Conservation (phyloP, 1,284 basidiomycete species). For the Cutaneotrichosporon mucoides region DNA sequence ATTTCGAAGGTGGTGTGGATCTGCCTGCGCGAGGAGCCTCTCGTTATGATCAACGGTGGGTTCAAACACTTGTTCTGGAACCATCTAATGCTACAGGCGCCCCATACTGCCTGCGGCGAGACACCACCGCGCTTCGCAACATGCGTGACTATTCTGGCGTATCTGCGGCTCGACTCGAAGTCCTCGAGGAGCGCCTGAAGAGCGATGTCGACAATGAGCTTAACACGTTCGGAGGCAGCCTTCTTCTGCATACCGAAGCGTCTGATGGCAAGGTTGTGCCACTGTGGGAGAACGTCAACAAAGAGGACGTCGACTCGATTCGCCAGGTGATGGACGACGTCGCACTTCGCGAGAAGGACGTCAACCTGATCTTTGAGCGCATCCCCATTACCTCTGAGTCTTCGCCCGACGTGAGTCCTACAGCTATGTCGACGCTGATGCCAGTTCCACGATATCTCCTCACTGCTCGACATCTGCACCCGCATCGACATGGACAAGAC, state of each 20-base stretch:
- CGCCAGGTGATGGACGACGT: conserved; percentile 80
- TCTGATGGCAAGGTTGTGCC: conserved; percentile 85
- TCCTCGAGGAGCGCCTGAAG: conserved; percentile 84
- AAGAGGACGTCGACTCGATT: conserved; percentile 74
- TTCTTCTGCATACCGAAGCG: conserved; percentile 82
- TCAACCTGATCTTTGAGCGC: conserved; percentile 72
- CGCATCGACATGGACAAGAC: conserved; percentile 66
- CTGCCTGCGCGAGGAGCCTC: conserved; percentile 86
- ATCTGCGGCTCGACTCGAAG: conserved; percentile 77
- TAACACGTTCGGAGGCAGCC: conserved; percentile 74
- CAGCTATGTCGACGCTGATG: not conserved
- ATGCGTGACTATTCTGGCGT: conserved; percentile 92
- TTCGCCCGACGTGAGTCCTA: conserved; percentile 45
- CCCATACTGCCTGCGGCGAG: conserved; percentile 56
- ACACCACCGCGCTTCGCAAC: conserved; percentile 74
- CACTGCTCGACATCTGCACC: conserved; percentile 75
- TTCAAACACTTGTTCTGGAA: no score
- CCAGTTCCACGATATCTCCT: conserved; percentile 56
- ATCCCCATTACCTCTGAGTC: conserved; percentile 80
- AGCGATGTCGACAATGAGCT: conserved; percentile 85
- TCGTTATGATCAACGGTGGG: conserved; percentile 71
- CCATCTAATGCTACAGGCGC: no score
- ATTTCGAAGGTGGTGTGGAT: conserved; percentile 78
- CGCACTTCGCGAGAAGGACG: conserved; percentile 48
- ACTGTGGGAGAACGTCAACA: conserved; percentile 86